phyloP scores from a whole-genome alignment of 2,329 filamentous ascomycete genomes.

The Colletotrichum eleusines region DNA sequence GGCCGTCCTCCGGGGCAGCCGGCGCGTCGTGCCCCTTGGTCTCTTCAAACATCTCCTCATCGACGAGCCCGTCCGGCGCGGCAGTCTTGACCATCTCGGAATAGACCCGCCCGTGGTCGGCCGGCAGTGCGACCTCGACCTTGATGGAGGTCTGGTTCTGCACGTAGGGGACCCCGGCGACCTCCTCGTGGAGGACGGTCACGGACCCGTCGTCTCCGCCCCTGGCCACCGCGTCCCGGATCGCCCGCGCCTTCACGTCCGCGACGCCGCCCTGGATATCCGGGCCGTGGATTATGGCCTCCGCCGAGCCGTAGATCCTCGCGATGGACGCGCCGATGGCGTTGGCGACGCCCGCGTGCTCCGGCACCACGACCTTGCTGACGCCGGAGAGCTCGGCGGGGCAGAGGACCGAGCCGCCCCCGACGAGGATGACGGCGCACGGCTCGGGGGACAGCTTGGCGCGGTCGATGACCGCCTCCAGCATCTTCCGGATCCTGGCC shows the following conservation, averaged over 20 bases:
- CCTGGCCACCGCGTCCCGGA: constrained; percentile 42
- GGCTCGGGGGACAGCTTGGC: constrained; percentile 44
- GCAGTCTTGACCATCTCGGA: constrained; percentile 26
- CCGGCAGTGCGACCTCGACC: constrained; percentile 43
- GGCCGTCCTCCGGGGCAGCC: not conserved
- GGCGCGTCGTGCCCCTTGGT: constrained; percentile 32
- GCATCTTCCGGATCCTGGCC: constrained; percentile 38
- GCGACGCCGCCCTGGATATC: constrained; percentile 41
- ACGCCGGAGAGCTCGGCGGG: constrained; percentile 42
- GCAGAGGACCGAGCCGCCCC: constrained; percentile 44
- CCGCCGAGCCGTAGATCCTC: constrained; percentile 43
- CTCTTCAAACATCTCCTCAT: constrained; percentile 38
- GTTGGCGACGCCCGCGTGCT: constrained; percentile 44
- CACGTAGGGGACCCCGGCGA: constrained; percentile 44
- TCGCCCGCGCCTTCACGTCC: constrained; percentile 39
- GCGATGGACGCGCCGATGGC: constrained; percentile 45
- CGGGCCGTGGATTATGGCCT: constrained; percentile 43
- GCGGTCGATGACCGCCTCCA: constrained; percentile 44
- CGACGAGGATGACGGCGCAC: constrained; percentile 44
- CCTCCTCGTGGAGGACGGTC: constrained; percentile 43
- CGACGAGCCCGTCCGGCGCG: constrained; percentile 20
- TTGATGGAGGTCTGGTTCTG: constrained; percentile 44
- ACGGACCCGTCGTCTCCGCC: constrained; percentile 41
- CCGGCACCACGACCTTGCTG: constrained; percentile 41
- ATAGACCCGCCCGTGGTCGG: constrained; percentile 43